phyloP scores from a whole-genome alignment of 2,329 filamentous ascomycete genomes.

The Bisporella sp. region DNA sequence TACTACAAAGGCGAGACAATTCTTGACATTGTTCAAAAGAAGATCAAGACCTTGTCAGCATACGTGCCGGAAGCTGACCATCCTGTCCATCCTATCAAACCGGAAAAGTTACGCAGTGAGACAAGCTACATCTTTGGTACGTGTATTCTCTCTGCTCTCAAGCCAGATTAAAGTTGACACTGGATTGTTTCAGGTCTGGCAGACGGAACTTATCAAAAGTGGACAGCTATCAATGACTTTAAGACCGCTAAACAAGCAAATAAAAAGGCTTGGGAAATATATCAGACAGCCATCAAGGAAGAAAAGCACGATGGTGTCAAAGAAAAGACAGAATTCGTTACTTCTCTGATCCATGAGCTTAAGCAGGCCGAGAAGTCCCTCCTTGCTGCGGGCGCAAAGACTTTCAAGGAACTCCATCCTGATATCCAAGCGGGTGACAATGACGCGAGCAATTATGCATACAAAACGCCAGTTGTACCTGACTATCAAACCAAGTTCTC shows the following conservation, averaged over 20 bases:
- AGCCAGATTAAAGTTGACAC: too few species aligned
- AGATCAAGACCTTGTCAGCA: slow-evolving; percentile 40
- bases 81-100: background rate
- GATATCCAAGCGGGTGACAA: slow-evolving; percentile 26
- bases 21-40: slow-evolving; percentile 52
- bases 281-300: slow-evolving; percentile 29
- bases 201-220: slow-evolving; percentile 51
- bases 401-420: slow-evolving; percentile 58
- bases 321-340: slow-evolving; percentile 51
- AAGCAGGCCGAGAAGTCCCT: slow-evolving; percentile 48
- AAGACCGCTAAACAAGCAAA: slow-evolving; percentile 13
- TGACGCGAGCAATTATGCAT: background rate
- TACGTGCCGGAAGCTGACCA: slow-evolving; percentile 11
- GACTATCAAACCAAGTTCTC: slow-evolving; percentile 15
- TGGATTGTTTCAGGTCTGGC: slow-evolving; percentile 22
- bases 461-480: background rate
- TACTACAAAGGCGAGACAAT: slow-evolving; percentile 39
- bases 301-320: slow-evolving; percentile 26
- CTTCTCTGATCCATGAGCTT: slow-evolving; percentile 42
- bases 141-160: too few species aligned
- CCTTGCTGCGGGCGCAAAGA: slow-evolving; percentile 54
- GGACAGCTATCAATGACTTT: slow-evolving; percentile 15
- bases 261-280: slow-evolving; percentile 24
- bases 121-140: slow-evolving; percentile 40
- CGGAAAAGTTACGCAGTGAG: slow-evolving; percentile 34